Conservation (phyloP, 208 protist species). For the Leishmania major region DNA sequence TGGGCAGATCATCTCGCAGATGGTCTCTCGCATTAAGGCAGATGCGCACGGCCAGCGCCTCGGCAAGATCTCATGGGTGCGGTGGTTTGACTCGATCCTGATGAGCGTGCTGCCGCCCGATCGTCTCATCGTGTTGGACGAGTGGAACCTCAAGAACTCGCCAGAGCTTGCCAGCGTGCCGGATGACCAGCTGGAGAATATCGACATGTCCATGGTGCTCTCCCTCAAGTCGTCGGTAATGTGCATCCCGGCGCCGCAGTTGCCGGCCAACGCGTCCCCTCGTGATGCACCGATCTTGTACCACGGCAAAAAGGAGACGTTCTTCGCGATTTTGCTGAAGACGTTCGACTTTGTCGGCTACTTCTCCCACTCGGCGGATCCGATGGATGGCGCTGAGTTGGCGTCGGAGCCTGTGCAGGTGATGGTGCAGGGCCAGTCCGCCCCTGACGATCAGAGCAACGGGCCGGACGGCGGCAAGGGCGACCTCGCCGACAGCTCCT, state of each 20-base stretch:
- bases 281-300: conserved; percentile 48
- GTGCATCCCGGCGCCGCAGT: conserved; percentile 34
- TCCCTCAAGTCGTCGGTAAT: conserved; percentile 40
- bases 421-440: conserved; percentile 12
- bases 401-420: conserved; percentile 16
- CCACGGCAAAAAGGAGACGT: conserved; percentile 68
- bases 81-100: conserved; percentile 77
- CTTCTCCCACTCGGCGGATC: conserved; percentile 69
- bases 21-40: conserved; percentile 55
- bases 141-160: conserved; percentile 64
- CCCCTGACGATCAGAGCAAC: conserved; percentile 16
- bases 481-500: conserved; percentile 4
- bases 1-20: conserved; percentile 75
- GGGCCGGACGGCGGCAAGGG: conserved; percentile 11
- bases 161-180: conserved; percentile 36
- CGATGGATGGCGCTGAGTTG: conserved; percentile 24
- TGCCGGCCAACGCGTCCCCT: conserved; percentile 19
- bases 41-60: conserved; percentile 38
- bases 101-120: conserved; percentile 39
- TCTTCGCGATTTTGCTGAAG: conserved; percentile 85
- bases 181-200: conserved; percentile 48
- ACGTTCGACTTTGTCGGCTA: conserved; percentile 91
- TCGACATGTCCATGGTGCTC: conserved; percentile 59
- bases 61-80: conserved; percentile 77
- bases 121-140: conserved; percentile 72